Base-by-base conservation (phyloP, 148 eudicot species). In the Rhododendron simsii region DNA sequence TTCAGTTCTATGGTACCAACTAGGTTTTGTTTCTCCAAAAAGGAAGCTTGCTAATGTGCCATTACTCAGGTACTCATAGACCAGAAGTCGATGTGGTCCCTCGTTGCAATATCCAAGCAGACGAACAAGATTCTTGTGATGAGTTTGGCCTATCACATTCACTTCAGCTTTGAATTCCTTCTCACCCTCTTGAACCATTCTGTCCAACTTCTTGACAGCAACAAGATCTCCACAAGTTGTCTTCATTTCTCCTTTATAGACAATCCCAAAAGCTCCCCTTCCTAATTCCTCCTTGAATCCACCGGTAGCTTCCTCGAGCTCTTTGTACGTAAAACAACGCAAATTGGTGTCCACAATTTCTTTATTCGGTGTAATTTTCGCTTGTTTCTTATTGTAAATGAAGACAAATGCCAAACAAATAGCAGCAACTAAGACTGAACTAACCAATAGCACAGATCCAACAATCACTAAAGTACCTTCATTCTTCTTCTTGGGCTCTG, bases 81-180 rank as follows among this genome's bases (percentile, higher is more conserved):
- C 92, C 74, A 91, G 77, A 10, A 91, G 63, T 44, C 92, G 85
- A n/a, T 92, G 88, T 35, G 85, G 89, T 35, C 88, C 90, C 8
- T 93, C 93, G 23, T 91, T 89, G 55, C 93, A 93, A 85, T 85
- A 91, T n/a, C 93, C 92, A 39, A 91, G 48, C 20, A 92, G 84
- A 2, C 89, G 87, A 20, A 91, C 93, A 59, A 93, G 83, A 76
- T 91, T 89, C 85, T 85, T 90, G 81, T 91, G 94, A 71, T 89
- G 89, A 61, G 93, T 71, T 71, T 71, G 41, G 41, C 76, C 76
- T 33, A 71, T 71, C 76, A 71, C 76, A 33, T 71, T 71, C 39
- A 71, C 76, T 71, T 71, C 76, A 71, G 76, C 76, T 71, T 71
- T 71, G 41, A 71, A 71, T 71, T 91, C 95, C 86, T 87, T 91